phyloP scores from a whole-genome alignment of 176 grass and related monocot genomes.

The Thalia dealbata region DNA sequence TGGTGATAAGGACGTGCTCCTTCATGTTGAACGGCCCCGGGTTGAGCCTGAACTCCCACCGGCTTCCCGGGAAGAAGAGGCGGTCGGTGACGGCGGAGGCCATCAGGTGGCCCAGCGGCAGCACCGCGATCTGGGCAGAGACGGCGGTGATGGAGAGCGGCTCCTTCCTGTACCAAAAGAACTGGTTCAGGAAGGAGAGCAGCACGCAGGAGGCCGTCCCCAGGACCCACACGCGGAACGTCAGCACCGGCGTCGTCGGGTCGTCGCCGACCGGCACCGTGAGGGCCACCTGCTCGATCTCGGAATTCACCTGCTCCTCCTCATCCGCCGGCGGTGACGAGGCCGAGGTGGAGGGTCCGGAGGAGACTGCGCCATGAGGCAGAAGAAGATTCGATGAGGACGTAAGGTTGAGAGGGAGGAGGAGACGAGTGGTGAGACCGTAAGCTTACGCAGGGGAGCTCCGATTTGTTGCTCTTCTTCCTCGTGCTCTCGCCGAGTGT shows the following conservation, averaged over 20 bases:
- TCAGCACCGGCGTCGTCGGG: constrained; percentile 46
- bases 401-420: background rate
- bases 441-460: constrained; percentile 7
- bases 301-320: constrained; percentile 15
- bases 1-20: constrained; percentile 63
- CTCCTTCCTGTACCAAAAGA: constrained; percentile 61
- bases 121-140: constrained; percentile 44
- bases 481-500: background rate
- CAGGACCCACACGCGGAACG: constrained; percentile 63
- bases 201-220: constrained; percentile 47
- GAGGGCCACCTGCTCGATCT: constrained; percentile 71
- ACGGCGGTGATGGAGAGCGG: constrained; percentile 53
- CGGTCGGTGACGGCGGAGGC: constrained; percentile 27
- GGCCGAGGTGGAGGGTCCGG: background rate
- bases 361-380: background rate
- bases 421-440: too few species aligned
- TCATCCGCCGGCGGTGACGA: background rate
- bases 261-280: constrained; percentile 54
- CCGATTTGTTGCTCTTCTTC: background rate
- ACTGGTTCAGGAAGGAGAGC: constrained; percentile 75
- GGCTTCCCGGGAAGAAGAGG: constrained; percentile 11
- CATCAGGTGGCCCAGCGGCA: constrained; percentile 58
- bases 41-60: constrained; percentile 49
- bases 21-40: constrained; percentile 63
- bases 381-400: too few species aligned